Percentiles rank a stretch among this genome's conserved stretches.
Conservation (phyloP, 129 eudicot species). For the Ambrosia trifida region DNA sequence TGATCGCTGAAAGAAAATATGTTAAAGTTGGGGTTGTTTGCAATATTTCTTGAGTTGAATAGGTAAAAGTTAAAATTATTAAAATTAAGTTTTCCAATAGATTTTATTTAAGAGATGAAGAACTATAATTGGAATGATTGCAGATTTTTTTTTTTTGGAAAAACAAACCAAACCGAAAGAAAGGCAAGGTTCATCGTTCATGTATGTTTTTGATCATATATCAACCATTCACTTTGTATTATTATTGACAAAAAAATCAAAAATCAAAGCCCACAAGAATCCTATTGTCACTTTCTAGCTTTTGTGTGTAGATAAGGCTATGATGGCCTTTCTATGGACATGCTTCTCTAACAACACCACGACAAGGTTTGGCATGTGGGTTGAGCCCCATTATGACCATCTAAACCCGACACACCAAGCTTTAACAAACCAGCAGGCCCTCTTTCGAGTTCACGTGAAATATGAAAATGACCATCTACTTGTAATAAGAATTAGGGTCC, state of each 20-base stretch:
- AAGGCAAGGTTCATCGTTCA: not conserved
- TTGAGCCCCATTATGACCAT: conserved; percentile 27
- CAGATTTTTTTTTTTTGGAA: not conserved
- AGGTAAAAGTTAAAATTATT: too few relatives aligned
- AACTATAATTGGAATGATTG: too few relatives aligned
- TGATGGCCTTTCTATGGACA: conserved; percentile 33
- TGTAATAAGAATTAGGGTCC: not conserved
- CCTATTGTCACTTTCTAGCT: conserved; percentile 25
- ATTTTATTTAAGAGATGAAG: too few relatives aligned
- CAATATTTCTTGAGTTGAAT: too few relatives aligned
- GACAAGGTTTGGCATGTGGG: conserved; percentile 41
- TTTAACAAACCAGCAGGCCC: conserved; percentile 21
- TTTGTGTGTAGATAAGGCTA: conserved; percentile 25
- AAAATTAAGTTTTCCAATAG: too few relatives aligned
- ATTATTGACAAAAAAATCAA: conserved; percentile 15
- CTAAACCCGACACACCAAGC: conserved; percentile 35
- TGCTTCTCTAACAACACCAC: conserved; percentile 29
- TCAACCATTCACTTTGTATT: not conserved
- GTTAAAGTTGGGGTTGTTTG: too few relatives aligned
- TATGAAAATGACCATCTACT: conserved; percentile 20
- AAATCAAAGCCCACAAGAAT: conserved; percentile 4
- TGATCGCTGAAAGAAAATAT: too few relatives aligned
- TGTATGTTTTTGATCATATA: not conserved
- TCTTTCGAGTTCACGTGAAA: conserved; percentile 10
- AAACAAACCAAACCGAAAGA: not conserved